A percentile compares a stretch with the other conserved stretches of the same genome.
phyloP scores from a whole-genome alignment of 768 basidiomycete genomes.

The Pilatotrama ljubarskyi region DNA sequence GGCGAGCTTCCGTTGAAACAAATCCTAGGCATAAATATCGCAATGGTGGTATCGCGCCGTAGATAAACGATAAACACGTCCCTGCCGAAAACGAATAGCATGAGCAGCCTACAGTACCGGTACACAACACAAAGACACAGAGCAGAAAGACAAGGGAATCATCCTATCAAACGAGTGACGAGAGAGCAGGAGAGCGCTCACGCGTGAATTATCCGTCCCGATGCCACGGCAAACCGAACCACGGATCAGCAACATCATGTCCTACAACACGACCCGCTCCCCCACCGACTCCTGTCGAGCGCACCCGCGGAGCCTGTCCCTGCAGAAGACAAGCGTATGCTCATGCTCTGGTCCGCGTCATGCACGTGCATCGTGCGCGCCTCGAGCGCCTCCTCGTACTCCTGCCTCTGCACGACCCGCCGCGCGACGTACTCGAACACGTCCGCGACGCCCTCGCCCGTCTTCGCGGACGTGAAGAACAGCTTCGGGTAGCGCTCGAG shows the following conservation, averaged over 20 bases:
- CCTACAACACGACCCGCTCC: slow-evolving; percentile 9
- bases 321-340: slow-evolving; percentile 34
- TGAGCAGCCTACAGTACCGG: slow-evolving; percentile 13
- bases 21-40: slow-evolving; percentile 1
- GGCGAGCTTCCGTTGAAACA: too few relatives aligned
- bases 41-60: background rate
- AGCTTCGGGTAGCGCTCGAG: slow-evolving; percentile 60
- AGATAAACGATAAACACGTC: slow-evolving; percentile 14
- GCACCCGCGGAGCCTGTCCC: slow-evolving; percentile 1
- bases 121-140: slow-evolving; percentile 1
- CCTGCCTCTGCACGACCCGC: slow-evolving; percentile 63
- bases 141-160: background rate
- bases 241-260: background rate
- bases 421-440: slow-evolving; percentile 78
- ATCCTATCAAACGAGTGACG: background rate
- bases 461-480: slow-evolving; percentile 79
- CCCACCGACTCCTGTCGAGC: background rate
- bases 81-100: slow-evolving; percentile 2
- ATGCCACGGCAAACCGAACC: background rate
- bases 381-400: slow-evolving; percentile 62
- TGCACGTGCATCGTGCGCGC: slow-evolving; percentile 42
- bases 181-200: background rate
- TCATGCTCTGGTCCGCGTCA: slow-evolving; percentile 39
- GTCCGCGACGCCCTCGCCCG: slow-evolving; percentile 66
- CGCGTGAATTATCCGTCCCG: background rate